phyloP scores from a whole-genome alignment of 2,329 filamentous ascomycete species.

The Scleromitrula shiraiana region DNA sequence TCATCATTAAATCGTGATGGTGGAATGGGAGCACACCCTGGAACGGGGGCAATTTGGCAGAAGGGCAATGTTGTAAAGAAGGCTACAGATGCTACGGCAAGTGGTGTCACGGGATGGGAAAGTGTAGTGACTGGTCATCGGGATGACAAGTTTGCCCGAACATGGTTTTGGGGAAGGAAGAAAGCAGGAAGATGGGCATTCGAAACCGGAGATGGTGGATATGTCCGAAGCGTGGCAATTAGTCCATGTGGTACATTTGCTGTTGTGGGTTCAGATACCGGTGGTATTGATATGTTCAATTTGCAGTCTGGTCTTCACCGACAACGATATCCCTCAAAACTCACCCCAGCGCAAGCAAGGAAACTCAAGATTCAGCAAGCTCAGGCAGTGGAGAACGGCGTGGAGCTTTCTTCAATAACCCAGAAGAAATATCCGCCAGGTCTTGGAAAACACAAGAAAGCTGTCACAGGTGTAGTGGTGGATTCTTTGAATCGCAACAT shows the following conservation, averaged over 20 bases:
- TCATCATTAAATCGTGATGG: conserved; percentile 91
- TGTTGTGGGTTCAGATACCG: conserved; percentile 73
- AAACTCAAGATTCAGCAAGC: conserved; percentile 61
- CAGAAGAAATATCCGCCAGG: conserved; percentile 30
- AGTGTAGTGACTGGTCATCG: conserved; percentile 91
- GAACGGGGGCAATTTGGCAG: conserved; percentile 75
- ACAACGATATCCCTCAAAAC: conserved; percentile 73
- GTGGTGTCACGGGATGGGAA: conserved; percentile 86
- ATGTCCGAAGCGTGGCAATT: conserved; percentile 80
- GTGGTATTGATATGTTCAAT: conserved; percentile 91
- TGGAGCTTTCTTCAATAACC: conserved; percentile 14
- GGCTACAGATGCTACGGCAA: conserved; percentile 59
- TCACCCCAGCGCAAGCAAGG: conserved; percentile 71
- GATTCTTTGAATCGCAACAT: conserved; percentile 83
- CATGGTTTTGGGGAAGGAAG: conserved; percentile 98
- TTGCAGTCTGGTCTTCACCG: conserved; percentile 86
- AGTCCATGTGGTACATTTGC: conserved; percentile 93
- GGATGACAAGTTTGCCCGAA: conserved; percentile 75
- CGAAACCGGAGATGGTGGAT: conserved; percentile 72
- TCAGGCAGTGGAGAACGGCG: conserved; percentile 26
- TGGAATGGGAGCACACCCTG: conserved; percentile 77
- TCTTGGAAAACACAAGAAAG: conserved; percentile 67
- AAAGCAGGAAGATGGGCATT: conserved; percentile 90
- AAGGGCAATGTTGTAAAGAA: conserved; percentile 55
- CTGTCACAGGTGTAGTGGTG: conserved; percentile 78